These are phyloP conservation scores for Chlorophyllum brunneum DNA, from an alignment of 768 basidiomycete genomes.

Conservation along the genomic window DNA sequence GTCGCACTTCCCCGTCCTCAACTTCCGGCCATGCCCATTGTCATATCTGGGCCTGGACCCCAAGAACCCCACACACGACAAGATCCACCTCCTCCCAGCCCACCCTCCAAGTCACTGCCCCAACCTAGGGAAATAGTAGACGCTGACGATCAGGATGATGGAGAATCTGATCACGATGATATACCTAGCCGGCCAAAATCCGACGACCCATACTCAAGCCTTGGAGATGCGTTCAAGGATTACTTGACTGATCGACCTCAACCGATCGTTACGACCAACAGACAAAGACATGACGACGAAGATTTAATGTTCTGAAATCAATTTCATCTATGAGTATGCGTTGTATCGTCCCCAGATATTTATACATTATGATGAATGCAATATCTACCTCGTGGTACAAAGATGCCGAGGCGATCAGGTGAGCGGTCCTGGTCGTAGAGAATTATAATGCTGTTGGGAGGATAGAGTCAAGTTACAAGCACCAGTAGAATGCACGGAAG, in stretches of 20 bases:
- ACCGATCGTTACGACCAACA: slow-evolving; percentile 46
- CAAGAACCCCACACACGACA: slow-evolving; percentile 37
- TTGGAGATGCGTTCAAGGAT: slow-evolving; percentile 73
- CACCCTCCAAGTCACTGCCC: slow-evolving; percentile 16
- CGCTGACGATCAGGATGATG: slow-evolving; percentile 27
- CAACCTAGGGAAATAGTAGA: slow-evolving; percentile 26
- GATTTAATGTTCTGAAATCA: slow-evolving; percentile 59
- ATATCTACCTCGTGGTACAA: background rate
- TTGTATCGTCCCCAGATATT: slow-evolving; percentile 3
- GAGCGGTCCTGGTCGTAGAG: slow-evolving; percentile 55
- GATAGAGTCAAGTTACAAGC: slow-evolving; percentile 7
- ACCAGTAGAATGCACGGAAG: background rate
- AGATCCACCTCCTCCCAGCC: slow-evolving; percentile 17
- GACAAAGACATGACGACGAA: slow-evolving; percentile 48
- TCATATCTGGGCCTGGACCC: slow-evolving; percentile 63
- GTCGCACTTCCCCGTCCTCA: slow-evolving; percentile 54
- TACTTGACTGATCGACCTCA: slow-evolving; percentile 72
- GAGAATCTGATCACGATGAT: slow-evolving; percentile 20
- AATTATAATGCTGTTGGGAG: slow-evolving; percentile 76
- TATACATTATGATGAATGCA: slow-evolving; percentile 13
- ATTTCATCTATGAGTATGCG: background rate
- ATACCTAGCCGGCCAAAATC: slow-evolving; percentile 25
- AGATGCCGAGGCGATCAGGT: slow-evolving; percentile 13
- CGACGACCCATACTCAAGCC: slow-evolving; percentile 78
- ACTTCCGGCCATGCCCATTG: slow-evolving; percentile 42